These are phyloP conservation scores for Penicillium alfredii DNA, from an alignment of 495 filamentous ascomycete species.

Conservation along the genomic window DNA sequence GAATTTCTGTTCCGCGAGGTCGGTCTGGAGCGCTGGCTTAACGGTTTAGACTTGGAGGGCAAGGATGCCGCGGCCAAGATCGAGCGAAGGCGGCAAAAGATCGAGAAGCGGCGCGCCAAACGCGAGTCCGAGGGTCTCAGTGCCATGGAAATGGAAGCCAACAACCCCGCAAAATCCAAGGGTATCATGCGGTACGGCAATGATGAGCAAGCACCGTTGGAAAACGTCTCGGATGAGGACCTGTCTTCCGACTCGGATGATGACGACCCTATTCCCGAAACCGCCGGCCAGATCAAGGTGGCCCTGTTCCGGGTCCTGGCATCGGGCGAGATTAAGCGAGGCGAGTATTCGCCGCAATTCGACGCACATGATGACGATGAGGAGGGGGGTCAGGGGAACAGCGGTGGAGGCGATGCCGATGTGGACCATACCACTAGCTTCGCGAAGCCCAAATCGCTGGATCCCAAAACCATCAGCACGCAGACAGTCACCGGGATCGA, in stretches of 20 bases:
- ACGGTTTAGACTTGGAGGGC: slow-evolving; percentile 86
- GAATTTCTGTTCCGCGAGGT: slow-evolving; percentile 98
- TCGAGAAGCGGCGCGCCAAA: slow-evolving; percentile 76
- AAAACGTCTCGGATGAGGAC: slow-evolving; percentile 63
- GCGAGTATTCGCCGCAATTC: slow-evolving; percentile 96
- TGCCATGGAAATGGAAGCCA: slow-evolving; percentile 46
- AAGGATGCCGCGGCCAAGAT: slow-evolving; percentile 83
- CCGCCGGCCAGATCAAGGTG: slow-evolving; percentile 96
- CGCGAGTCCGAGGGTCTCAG: slow-evolving; percentile 49
- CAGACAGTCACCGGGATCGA: slow-evolving; percentile 99
- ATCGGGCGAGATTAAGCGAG: slow-evolving; percentile 92
- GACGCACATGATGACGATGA: slow-evolving; percentile 95
- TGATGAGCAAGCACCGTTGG: slow-evolving; percentile 64
- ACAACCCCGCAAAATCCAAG: slow-evolving; percentile 41
- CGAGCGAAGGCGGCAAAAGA: slow-evolving; percentile 76
- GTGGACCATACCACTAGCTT: slow-evolving; percentile 98
- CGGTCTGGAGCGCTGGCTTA: slow-evolving; percentile 90
- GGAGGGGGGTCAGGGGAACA: slow-evolving; percentile 43
- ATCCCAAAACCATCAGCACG: slow-evolving; percentile 95
- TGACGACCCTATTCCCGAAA: slow-evolving; percentile 86
- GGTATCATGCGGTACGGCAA: slow-evolving; percentile 71
- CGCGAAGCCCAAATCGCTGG: slow-evolving; percentile 92
- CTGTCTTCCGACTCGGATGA: slow-evolving; percentile 67
- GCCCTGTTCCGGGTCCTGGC: slow-evolving; percentile 93
- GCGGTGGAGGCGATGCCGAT: slow-evolving; percentile 51